phyloP scores from a whole-genome alignment of 2,329 filamentous ascomycete species.

The Phialemonium atrogriseum region DNA sequence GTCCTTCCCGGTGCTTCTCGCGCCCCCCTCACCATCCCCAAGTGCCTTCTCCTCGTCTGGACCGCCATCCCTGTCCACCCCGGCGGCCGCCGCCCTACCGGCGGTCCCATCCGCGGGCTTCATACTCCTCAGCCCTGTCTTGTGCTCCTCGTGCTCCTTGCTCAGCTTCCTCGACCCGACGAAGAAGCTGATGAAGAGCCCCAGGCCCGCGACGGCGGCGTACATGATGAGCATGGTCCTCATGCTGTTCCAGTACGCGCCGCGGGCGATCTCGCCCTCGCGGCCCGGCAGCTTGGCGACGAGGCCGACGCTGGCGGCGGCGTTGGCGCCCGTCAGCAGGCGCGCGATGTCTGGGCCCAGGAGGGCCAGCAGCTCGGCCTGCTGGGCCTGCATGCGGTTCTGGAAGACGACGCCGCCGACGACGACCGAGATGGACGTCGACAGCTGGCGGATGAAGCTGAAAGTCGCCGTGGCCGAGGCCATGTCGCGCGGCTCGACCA shows the following conservation, averaged over 20 bases:
- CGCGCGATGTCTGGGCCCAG: slow-evolving; percentile 33
- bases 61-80: no score
- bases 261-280: slow-evolving; percentile 32
- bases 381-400: slow-evolving; percentile 30
- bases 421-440: slow-evolving; percentile 49
- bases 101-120: slow-evolving; percentile 17
- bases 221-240: slow-evolving; percentile 52
- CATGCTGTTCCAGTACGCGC: slow-evolving; percentile 41
- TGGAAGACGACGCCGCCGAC: slow-evolving; percentile 39
- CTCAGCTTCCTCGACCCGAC: slow-evolving; percentile 42
- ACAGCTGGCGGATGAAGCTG: slow-evolving; percentile 49
- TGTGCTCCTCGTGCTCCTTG: slow-evolving; percentile 48
- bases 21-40: neutral
- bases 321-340: slow-evolving; percentile 48
- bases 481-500: slow-evolving; percentile 50
- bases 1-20: neutral
- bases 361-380: slow-evolving; percentile 14
- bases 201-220: slow-evolving; percentile 37
- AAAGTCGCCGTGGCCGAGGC: slow-evolving; percentile 56
- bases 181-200: slow-evolving; percentile 37
- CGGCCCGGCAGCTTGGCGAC: slow-evolving; percentile 42
- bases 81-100: no score
- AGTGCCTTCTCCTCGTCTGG: slow-evolving; percentile 5
- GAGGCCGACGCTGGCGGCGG: slow-evolving; percentile 51
- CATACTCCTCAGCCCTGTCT: slow-evolving; percentile 43